Percentiles rank a stretch among this genome's conserved stretches.
These are phyloP conservation scores for Chaetomium sp. DNA, from an alignment of 2,329 filamentous ascomycete genomes.

Conservation along the genomic window DNA sequence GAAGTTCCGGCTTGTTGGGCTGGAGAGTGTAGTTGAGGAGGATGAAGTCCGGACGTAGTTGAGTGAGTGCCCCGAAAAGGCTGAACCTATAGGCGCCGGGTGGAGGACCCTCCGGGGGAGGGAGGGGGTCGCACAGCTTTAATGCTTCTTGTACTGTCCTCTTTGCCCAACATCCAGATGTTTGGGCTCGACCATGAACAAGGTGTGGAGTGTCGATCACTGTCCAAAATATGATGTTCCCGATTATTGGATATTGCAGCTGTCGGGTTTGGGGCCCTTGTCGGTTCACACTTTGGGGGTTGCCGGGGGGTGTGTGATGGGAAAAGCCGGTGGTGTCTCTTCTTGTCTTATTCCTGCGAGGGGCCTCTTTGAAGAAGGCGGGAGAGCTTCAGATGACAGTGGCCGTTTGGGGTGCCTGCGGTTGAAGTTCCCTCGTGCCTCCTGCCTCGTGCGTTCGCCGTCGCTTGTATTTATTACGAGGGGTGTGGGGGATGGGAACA, in stretches of 20 bases:
- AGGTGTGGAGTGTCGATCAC: constrained; percentile 37
- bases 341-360: constrained; percentile 4
- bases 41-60: not conserved
- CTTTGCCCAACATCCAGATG: not conserved
- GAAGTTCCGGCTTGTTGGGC: not conserved
- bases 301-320: constrained; percentile 10
- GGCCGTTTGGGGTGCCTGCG: constrained; percentile 3
- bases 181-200: constrained; percentile 12
- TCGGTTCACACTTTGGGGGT: constrained; percentile 12
- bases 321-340: constrained; percentile 9
- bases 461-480: too few relatives aligned
- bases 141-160: constrained; percentile 6
- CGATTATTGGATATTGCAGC: constrained; percentile 20
- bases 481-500: too few relatives aligned
- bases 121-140: constrained; percentile 1
- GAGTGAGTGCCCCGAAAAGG: constrained; percentile 4
- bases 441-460: constrained; percentile 13
- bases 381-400: not conserved
- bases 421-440: constrained; percentile 16
- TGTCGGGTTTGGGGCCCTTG: constrained; percentile 17
- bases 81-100: constrained; percentile 15
- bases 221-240: constrained; percentile 26
- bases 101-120: constrained; percentile 3
- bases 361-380: not conserved
- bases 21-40: not conserved